phyloP scores from a whole-genome alignment of 306 rosid genomes.

The Vigna reflexopilosa region DNA sequence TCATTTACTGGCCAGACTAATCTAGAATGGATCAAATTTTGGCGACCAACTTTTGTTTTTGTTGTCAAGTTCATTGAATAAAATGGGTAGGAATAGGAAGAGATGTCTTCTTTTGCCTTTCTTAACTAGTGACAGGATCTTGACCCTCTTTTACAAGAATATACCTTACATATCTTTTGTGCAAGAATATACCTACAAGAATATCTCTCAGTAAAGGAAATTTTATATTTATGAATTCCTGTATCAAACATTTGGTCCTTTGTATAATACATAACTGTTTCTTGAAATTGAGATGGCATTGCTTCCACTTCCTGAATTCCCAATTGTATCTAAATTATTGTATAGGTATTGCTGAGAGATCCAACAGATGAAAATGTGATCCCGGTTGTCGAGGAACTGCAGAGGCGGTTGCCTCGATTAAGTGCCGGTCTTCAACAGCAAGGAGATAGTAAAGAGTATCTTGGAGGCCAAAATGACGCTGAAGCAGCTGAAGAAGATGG shows the following conservation, averaged over 20 bases:
- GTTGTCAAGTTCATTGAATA: too few species aligned
- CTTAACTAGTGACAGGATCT: too few species aligned
- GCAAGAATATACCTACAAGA: too few species aligned
- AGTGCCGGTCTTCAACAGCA: constrained; percentile 35
- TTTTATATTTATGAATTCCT: constrained; percentile 24
- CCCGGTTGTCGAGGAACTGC: constrained; percentile 92
- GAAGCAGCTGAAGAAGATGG: constrained; percentile 90
- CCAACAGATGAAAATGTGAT: constrained; percentile 78
- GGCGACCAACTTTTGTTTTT: too few species aligned
- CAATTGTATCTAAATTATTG: constrained; percentile 41
- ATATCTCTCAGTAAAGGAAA: too few species aligned
- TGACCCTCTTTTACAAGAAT: too few species aligned
- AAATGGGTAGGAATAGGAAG: too few species aligned
- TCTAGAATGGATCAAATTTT: not conserved
- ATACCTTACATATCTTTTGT: too few species aligned
- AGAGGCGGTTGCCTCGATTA: constrained; percentile 76
- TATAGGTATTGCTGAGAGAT: constrained; percentile 86
- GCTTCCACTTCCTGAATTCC: constrained; percentile 31
- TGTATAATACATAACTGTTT: constrained; percentile 15
- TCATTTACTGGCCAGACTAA: not conserved
- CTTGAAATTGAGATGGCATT: constrained; percentile 31
- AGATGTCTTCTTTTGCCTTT: too few species aligned
- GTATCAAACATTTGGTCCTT: constrained; percentile 12
- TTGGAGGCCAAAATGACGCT: constrained; percentile 57
- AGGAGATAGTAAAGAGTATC: constrained; percentile 56